A percentile compares a stretch with the other conserved stretches of the same genome.
Conservation (phyloP, 345 rosid genomes). For the Eucalyptus tenuipes region DNA sequence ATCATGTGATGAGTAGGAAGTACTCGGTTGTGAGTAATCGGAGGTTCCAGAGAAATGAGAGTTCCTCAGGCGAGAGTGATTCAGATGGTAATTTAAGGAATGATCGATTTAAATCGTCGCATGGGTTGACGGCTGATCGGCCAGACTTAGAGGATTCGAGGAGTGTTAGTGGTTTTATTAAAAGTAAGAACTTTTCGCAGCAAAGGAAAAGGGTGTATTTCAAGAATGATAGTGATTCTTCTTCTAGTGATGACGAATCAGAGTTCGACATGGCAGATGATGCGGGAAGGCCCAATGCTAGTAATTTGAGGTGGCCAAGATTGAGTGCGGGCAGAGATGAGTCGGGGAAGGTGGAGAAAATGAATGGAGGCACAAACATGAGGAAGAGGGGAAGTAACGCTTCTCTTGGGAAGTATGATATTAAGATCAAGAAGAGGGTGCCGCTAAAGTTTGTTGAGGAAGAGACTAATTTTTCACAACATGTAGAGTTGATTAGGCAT, state of each 20-base stretch:
- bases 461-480: conserved; percentile 40
- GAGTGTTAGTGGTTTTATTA: not conserved
- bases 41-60: conserved; percentile 11
- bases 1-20: conserved; percentile 17
- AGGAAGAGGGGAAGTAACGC: conserved; percentile 59
- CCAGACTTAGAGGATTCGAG: not conserved
- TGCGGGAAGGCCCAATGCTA: not conserved
- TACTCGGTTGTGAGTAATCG: conserved; percentile 32
- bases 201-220: conserved; percentile 8
- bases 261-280: conserved; percentile 19
- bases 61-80: conserved; percentile 3
- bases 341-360: conserved; percentile 3
- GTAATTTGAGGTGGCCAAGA: conserved; percentile 1
- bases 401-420: conserved; percentile 62
- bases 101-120: not conserved
- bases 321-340: not conserved
- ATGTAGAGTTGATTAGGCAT: conserved; percentile 44
- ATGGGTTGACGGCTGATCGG: not conserved
- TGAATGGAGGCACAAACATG: conserved; percentile 30
- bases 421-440: conserved; percentile 55
- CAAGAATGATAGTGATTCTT: conserved; percentile 34
- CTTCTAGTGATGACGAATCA: conserved; percentile 51
- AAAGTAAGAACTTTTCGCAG: not conserved
- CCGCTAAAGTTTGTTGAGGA: conserved; percentile 38
- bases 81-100: not conserved